Evolutionary conservation across 2,329 filamentous ascomycete species (phyloP), one percentile per base, ranked within the genome.

Genomic region (Talaromyces albobiverticillius): DNA sequence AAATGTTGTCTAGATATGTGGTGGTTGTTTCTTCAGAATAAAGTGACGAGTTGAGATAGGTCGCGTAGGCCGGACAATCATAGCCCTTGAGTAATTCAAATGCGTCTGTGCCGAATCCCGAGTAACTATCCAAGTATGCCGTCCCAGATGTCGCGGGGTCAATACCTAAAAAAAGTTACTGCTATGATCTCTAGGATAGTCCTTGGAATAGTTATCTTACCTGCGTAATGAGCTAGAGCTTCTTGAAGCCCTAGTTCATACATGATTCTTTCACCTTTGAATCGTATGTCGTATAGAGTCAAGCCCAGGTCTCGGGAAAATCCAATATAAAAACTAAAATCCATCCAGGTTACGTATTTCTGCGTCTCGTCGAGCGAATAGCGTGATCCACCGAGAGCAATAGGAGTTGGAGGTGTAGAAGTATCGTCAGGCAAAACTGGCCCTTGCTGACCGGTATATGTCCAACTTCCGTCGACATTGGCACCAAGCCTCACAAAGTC

Each of bases 201-300:
- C 18, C 14, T n/a, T 40, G 14, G 36, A 6, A 6, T n/a, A n/a
- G n/a, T n/a, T 20, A 4, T n/a, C 36, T 62, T 61, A 8, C 69
- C 70, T 13, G 76, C 78, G 57, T 82, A 82, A 54, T 81, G 79
- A 3, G 79, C 76, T 23, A 79, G 67, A 0, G 79, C 79, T 61
- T 82, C 79, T 60, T 82, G 78, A 47, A 81, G 66, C 8, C 74
- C 74, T 4, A 82, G 71, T 64, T 82, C 78, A 60, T 82, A 82
- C 43, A 82, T 67, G 41, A 82, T 71, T 1, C 78, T 69, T 57
- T 80, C 72, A 11, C 74, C 76, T 58, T 77, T 77, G 66, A 78
- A 81, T 20, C 70, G 71, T 57, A 82, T 76, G 59, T 82, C 79
- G 60, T 72, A 78, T 11, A 81, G 65, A 57, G 70, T 72, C 9